These are phyloP conservation scores for Nannizziopsis arthrosporioides DNA, from an alignment of 2,329 filamentous ascomycete genomes.

Conservation along the genomic window DNA sequence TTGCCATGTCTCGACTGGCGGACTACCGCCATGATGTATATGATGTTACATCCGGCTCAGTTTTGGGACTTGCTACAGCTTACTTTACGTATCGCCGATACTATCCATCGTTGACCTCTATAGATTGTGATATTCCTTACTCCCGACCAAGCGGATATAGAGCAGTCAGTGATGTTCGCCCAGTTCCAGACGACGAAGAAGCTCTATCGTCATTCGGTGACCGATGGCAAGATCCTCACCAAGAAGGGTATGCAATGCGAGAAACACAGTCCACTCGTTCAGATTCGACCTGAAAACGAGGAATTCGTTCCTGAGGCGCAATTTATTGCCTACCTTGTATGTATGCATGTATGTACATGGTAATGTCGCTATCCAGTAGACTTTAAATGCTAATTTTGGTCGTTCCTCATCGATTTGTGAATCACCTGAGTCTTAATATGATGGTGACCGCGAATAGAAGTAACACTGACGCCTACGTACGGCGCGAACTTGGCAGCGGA, in stretches of 20 bases:
- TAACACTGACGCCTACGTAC: no score
- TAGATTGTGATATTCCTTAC: slow-evolving; percentile 14
- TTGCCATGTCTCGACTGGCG: slow-evolving; percentile 50
- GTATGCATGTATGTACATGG: no score
- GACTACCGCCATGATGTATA: slow-evolving; percentile 55
- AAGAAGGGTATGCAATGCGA: slow-evolving; percentile 9
- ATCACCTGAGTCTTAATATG: no score
- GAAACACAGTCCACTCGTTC: neutral
- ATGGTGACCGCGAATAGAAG: no score
- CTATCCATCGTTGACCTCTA: slow-evolving; percentile 35
- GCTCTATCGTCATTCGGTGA: slow-evolving; percentile 6
- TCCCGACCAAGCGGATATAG: slow-evolving; percentile 5
- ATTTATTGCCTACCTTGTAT: no score
- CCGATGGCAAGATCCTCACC: neutral
- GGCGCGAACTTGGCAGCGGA: no score
- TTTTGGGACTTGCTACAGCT: slow-evolving; percentile 44
- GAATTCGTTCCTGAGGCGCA: no score
- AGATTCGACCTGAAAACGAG: neutral
- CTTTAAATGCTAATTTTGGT: no score
- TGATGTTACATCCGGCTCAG: slow-evolving; percentile 46
- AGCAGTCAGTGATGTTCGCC: slow-evolving; percentile 8
- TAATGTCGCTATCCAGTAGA: no score
- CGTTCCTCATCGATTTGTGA: no score
- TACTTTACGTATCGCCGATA: slow-evolving; percentile 51
- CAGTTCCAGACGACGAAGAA: slow-evolving; percentile 14